A percentile compares a stretch with the other conserved stretches of the same genome.
Evolutionary conservation across 202 grass and related monocot genomes (phyloP).

Genomic region (Digitaria exilis): DNA sequence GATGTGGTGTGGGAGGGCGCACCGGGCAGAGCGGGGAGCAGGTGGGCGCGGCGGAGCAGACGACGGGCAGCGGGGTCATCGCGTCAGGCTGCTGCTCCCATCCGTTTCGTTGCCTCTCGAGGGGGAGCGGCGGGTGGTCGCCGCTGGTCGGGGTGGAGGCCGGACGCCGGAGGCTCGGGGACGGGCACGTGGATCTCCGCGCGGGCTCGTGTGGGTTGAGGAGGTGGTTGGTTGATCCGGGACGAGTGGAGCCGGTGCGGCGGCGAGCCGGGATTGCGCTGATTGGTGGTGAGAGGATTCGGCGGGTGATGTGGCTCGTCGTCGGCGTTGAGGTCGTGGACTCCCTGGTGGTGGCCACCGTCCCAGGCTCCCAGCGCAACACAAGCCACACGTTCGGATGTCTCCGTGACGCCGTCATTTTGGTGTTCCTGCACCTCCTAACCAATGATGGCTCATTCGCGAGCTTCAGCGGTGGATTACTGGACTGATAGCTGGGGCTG

Average conservation of each 20-base stretch:
- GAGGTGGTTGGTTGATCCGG: constrained; percentile 38
- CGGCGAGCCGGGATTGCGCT: constrained; percentile 40
- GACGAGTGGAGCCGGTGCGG: constrained; percentile 51
- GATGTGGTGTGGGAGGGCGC: too few relatives aligned
- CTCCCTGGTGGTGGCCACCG: constrained; percentile 21
- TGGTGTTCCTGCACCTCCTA: too few relatives aligned
- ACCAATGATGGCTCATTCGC: too few relatives aligned
- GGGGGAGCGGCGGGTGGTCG: neutral
- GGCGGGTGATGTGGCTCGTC: constrained; percentile 44
- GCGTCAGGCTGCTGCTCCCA: constrained; percentile 40
- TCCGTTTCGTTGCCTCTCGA: constrained; percentile 4
- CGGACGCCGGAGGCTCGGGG: neutral
- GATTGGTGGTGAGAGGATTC: constrained; percentile 35
- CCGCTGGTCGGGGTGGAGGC: neutral
- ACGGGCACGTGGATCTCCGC: neutral
- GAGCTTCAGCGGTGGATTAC: too few relatives aligned
- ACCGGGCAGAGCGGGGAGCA: constrained; percentile 57
- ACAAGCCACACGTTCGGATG: neutral
- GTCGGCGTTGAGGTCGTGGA: constrained; percentile 23
- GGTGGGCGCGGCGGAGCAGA: constrained; percentile 62
- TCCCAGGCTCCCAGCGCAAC: neutral
- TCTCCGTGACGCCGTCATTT: too few relatives aligned
- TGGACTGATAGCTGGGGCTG: too few relatives aligned
- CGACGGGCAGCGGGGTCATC: constrained; percentile 45
- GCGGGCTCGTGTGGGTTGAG: constrained; percentile 7